Evolutionary conservation across 345 rosid genomes (phyloP).

Genomic region (Hibiscus syriacus): DNA sequence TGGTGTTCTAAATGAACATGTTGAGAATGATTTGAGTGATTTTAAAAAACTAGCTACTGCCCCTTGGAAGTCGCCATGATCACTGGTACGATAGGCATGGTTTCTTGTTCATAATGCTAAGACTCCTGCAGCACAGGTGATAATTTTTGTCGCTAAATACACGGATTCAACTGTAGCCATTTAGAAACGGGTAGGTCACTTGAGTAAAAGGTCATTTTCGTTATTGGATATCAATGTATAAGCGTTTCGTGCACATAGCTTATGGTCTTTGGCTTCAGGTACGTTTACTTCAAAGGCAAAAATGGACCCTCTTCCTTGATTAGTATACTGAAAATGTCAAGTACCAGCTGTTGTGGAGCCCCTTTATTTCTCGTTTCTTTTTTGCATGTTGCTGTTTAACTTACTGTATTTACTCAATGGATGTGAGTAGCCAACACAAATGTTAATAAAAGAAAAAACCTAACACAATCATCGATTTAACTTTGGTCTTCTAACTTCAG

Average conservation of each 20-base stretch:
- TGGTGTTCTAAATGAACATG: conserved; percentile 14
- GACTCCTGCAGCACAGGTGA: neutral
- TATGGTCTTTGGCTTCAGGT: too few species aligned
- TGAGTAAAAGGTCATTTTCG: neutral
- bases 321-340: too few species aligned
- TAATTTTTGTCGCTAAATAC: neutral
- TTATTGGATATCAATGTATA: neutral
- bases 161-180: neutral
- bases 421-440: too few species aligned
- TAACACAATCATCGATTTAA: too few species aligned
- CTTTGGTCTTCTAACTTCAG: too few species aligned
- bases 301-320: too few species aligned
- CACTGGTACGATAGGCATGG: neutral
- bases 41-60: conserved; percentile 30
- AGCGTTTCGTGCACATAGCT: neutral
- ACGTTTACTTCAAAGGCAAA: too few species aligned
- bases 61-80: conserved; percentile 39
- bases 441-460: too few species aligned
- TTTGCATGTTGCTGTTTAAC: too few species aligned
- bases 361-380: too few species aligned
- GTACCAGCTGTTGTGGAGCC: too few species aligned
- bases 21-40: conserved; percentile 21
- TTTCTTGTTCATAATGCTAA: neutral
- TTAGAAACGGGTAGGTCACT: neutral
- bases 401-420: too few species aligned